These are phyloP conservation scores for Nakazawaea ernobii DNA, from an alignment of 805 yeast genomes.

Conservation along the genomic window DNA sequence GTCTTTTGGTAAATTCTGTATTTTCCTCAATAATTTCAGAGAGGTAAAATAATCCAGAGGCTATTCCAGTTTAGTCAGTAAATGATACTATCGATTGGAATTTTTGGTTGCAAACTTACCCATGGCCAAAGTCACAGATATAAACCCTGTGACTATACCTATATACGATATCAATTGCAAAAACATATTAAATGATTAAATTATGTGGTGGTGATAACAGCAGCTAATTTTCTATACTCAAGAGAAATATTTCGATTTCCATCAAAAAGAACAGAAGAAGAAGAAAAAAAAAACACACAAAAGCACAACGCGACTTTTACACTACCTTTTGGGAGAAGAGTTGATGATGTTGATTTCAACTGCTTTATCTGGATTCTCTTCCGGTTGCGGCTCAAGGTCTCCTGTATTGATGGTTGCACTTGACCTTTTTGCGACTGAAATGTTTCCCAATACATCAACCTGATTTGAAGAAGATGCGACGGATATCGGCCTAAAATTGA, in stretches of 20 bases:
- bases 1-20: constrained; percentile 73
- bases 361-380: not conserved
- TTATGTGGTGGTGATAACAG: not conserved
- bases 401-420: not conserved
- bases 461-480: not conserved
- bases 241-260: too few species aligned
- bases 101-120: constrained; percentile 15
- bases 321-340: not conserved
- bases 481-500: not conserved
- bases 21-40: constrained; percentile 94
- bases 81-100: not conserved
- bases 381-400: not conserved
- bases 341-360: not conserved
- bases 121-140: constrained; percentile 50
- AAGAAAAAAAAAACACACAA: not conserved
- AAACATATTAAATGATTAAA: constrained; percentile 38
- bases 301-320: not conserved
- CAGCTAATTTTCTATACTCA: too few species aligned
- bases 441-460: not conserved
- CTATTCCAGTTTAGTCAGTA: constrained; percentile 39
- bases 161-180: constrained; percentile 51
- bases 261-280: not conserved
- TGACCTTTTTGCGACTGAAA: not conserved
- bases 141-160: constrained; percentile 59
- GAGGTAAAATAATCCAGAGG: constrained; percentile 86